Conservation (phyloP, 139 green algal species). For the Volvox africanus region DNA sequence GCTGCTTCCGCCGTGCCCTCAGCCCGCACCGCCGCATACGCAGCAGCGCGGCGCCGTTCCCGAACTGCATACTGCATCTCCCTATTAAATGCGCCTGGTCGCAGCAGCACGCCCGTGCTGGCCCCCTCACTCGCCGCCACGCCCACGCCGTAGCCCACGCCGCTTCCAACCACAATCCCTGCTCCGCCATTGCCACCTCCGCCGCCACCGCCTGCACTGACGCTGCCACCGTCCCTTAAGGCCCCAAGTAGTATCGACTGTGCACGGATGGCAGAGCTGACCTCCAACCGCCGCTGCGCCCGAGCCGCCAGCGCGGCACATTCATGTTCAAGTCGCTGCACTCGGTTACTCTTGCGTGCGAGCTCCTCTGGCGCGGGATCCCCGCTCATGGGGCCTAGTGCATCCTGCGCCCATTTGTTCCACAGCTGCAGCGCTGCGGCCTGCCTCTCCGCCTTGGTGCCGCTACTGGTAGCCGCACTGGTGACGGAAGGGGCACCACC, state of each 20-base stretch:
- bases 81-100: constrained; percentile 6
- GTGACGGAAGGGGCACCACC: background rate
- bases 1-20: constrained; percentile 25
- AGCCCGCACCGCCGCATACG: constrained; percentile 23
- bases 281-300: constrained; percentile 50
- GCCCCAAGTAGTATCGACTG: background rate
- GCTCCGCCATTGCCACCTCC: too few relatives aligned
- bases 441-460: constrained; percentile 13
- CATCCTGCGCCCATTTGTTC: constrained; percentile 44
- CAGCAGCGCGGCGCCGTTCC: constrained; percentile 29
- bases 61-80: constrained; percentile 43
- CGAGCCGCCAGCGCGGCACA: constrained; percentile 48
- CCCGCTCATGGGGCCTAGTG: constrained; percentile 43
- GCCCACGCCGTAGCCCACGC: background rate
- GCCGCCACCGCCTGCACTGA: background rate
- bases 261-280: constrained; percentile 31
- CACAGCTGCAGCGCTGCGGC: constrained; percentile 33
- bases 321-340: constrained; percentile 52
- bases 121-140: background rate
- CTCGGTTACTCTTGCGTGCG: constrained; percentile 30
- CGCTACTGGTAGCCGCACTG: background rate
- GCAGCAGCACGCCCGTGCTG: background rate
- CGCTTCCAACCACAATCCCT: background rate
- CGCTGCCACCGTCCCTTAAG: background rate
- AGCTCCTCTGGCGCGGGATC: constrained; percentile 41